A percentile compares a stretch with the other conserved stretches of the same genome.
Evolutionary conservation across 345 rosid species (phyloP).

Genomic region (Syzygium oleosum): DNA sequence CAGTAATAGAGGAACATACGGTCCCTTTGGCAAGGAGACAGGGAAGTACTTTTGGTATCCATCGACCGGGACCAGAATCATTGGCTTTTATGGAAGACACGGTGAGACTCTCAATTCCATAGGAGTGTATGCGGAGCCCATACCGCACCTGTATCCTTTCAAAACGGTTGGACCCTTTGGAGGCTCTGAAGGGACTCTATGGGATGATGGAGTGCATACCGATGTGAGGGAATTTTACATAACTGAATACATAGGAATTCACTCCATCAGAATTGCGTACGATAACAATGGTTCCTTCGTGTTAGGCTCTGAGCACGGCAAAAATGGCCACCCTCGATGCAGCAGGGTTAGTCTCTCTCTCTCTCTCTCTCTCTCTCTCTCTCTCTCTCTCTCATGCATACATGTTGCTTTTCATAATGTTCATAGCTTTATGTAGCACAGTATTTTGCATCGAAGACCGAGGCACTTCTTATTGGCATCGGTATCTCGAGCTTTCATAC

Average conservation of each 20-base stretch:
- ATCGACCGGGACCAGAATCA: neutral
- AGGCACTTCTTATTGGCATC: neutral
- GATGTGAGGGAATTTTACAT: neutral
- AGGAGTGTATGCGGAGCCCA: neutral
- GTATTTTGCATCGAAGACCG: neutral
- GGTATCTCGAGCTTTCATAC: neutral
- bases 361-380: too few relatives aligned
- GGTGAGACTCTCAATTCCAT: neutral
- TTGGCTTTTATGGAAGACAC: neutral
- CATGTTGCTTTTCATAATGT: neutral
- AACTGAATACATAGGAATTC: too few relatives aligned
- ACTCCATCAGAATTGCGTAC: neutral
- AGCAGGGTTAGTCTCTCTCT: too few relatives aligned
- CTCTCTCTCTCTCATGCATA: neutral
- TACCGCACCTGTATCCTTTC: neutral
- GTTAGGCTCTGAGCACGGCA: neutral
- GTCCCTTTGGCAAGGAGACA: neutral
- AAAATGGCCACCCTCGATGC: too few relatives aligned
- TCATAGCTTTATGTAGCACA: neutral
- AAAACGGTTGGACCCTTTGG: neutral
- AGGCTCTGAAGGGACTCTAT: neutral
- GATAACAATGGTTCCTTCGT: neutral
- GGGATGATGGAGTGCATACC: neutral
- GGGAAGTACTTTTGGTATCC: neutral
- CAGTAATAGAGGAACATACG: neutral